Percentiles rank a stretch among this genome's conserved stretches.
phyloP scores from a whole-genome alignment of 495 filamentous ascomycete species.

The Neurospora hispaniola region DNA sequence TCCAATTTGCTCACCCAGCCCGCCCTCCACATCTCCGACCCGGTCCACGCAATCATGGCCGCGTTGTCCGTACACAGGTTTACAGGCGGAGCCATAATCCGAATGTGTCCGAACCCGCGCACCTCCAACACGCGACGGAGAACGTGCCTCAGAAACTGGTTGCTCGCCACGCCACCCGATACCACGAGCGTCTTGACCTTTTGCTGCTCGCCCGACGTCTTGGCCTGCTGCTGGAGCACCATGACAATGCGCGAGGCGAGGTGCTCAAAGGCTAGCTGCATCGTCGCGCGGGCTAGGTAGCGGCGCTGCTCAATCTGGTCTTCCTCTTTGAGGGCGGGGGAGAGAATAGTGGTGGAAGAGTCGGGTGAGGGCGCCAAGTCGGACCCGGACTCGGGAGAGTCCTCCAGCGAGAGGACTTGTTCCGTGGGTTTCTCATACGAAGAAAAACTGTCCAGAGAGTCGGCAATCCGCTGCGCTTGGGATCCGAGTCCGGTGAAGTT shows the following conservation, averaged over 20 bases:
- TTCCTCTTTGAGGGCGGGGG: neutral
- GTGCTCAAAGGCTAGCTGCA: constrained; percentile 85
- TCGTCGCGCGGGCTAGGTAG: constrained; percentile 54
- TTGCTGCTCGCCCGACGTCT: neutral
- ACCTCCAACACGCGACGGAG: constrained; percentile 51
- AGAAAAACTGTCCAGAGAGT: neutral
- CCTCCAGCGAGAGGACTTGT: neutral
- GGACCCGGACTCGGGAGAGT: constrained; percentile 1
- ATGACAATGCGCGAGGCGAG: constrained; percentile 61
- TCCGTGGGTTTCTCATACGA: neutral
- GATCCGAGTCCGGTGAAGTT: constrained; percentile 30
- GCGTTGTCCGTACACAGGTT: constrained; percentile 86
- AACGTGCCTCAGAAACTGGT: constrained; percentile 62
- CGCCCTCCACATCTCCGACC: constrained; percentile 78
- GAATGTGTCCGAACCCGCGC: constrained; percentile 50
- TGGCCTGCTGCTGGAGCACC: constrained; percentile 34
- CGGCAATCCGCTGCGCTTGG: constrained; percentile 15
- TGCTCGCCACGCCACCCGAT: constrained; percentile 82
- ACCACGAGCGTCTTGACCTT: constrained; percentile 58
- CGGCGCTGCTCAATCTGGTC: constrained; percentile 38
- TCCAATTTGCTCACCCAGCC: constrained; percentile 56
- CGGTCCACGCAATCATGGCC: constrained; percentile 97
- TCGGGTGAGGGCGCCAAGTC: constrained; percentile 11
- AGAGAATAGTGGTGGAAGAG: neutral
- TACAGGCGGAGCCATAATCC: constrained; percentile 60